These are phyloP conservation scores for Rubia peregrina DNA, from an alignment of 305 asterid genomes.

Conservation along the genomic window DNA sequence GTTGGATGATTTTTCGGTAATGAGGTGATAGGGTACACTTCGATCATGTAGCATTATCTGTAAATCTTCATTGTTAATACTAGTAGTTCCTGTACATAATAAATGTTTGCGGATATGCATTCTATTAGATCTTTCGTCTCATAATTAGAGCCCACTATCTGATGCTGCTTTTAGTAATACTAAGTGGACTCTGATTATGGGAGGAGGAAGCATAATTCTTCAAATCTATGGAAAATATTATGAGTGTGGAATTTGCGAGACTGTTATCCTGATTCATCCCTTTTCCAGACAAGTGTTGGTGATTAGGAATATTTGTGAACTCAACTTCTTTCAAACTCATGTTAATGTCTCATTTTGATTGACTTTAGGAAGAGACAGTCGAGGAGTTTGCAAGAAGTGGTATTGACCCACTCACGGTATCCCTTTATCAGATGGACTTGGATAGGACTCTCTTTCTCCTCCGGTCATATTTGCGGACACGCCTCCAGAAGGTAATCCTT, in stretches of 20 bases:
- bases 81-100: background rate
- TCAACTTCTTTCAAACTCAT: background rate
- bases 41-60: background rate
- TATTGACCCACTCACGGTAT: constrained; percentile 68
- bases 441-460: constrained; percentile 72
- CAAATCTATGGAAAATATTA: background rate
- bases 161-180: no score
- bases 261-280: background rate
- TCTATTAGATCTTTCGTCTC: no score
- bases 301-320: background rate
- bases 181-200: background rate
- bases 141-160: no score
- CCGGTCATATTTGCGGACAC: constrained; percentile 84
- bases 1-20: background rate
- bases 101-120: background rate
- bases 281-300: background rate
- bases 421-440: constrained; percentile 90
- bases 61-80: background rate
- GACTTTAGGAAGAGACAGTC: constrained; percentile 62
- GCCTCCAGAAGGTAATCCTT: constrained; percentile 65
- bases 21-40: background rate
- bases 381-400: constrained; percentile 49
- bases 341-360: background rate
- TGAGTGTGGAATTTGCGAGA: background rate
- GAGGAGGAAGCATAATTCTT: background rate